phyloP scores from a whole-genome alignment of 768 basidiomycete species.

The Favolaschia claudopus region DNA sequence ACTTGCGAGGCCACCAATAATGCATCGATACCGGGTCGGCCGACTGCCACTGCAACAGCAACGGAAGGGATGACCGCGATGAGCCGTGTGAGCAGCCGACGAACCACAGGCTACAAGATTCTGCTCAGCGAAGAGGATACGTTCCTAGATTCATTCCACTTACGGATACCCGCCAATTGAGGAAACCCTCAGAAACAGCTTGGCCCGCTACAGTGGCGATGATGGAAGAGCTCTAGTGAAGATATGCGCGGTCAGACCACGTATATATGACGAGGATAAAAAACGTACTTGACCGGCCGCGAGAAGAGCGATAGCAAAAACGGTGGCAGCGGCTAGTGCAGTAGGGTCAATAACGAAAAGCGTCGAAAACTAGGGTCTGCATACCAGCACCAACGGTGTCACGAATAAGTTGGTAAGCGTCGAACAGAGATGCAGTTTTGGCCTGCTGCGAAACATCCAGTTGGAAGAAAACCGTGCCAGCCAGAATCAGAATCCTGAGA shows the following conservation, averaged over 20 bases:
- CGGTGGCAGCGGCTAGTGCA: constrained; percentile 75
- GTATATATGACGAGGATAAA: not conserved
- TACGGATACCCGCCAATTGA: constrained; percentile 86
- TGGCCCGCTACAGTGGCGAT: constrained; percentile 93
- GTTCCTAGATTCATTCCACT: constrained; percentile 34
- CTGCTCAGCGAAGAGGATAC: too few species aligned
- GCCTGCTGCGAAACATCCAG: too few species aligned
- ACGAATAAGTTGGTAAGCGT: constrained; percentile 81
- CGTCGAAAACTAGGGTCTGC: constrained; percentile 27
- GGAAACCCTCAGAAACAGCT: constrained; percentile 89
- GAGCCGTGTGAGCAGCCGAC: constrained; percentile 84
- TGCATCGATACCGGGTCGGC: constrained; percentile 71
- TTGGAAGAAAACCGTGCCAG: constrained; percentile 81
- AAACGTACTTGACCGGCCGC: constrained; percentile 74
- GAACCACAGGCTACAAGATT: constrained; percentile 65
- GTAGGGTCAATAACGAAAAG: not conserved
- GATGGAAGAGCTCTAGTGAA: constrained; percentile 73
- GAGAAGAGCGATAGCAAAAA: constrained; percentile 89
- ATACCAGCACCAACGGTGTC: constrained; percentile 70
- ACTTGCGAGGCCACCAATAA: constrained; percentile 91
- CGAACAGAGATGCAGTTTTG: constrained; percentile 78
- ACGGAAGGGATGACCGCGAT: constrained; percentile 86
- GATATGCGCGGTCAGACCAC: not conserved
- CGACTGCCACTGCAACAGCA: constrained; percentile 76
- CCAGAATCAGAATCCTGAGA: constrained; percentile 79